Percentiles rank a stretch among this genome's conserved stretches.
Conservation (phyloP, 2,329 filamentous ascomycete species). For the Cladosporium velox region DNA sequence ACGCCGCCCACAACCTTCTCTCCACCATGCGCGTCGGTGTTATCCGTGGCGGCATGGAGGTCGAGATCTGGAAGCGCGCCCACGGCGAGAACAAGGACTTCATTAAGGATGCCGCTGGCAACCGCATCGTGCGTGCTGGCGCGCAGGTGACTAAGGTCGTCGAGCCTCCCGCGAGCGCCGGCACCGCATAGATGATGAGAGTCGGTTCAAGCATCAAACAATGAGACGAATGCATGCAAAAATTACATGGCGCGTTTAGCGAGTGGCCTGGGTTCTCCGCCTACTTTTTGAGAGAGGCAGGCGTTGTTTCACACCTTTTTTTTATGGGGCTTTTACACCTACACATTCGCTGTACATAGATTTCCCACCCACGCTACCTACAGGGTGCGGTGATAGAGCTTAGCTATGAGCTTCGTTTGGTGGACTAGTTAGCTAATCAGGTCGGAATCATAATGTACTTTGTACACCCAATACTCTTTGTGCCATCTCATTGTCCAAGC, state of each 20-base stretch:
- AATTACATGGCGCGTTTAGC: conserved; percentile 20
- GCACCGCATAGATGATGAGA: conserved; percentile 64
- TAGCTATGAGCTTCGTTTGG: not conserved
- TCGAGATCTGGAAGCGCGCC: conserved; percentile 89
- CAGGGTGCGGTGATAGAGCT: conserved; percentile 4
- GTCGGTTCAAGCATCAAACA: not conserved
- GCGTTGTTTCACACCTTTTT: conserved; percentile 1
- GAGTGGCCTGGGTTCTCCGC: conserved; percentile 1
- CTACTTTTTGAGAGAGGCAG: not conserved
- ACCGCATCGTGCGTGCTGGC: conserved; percentile 82
- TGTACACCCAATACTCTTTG: conserved; percentile 6
- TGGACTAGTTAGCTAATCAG: conserved; percentile 3
- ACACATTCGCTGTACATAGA: conserved; percentile 18
- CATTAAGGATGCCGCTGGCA: conserved; percentile 76
- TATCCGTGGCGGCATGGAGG: conserved; percentile 81
- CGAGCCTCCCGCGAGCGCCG: conserved; percentile 77
- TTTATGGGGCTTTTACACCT: not conserved
- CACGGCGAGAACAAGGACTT: conserved; percentile 83
- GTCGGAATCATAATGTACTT: conserved; percentile 18
- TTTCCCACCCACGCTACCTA: not conserved
- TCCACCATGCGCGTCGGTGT: conserved; percentile 88
- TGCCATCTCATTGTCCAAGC: too few species aligned
- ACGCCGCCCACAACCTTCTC: conserved; percentile 84
- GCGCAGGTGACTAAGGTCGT: conserved; percentile 81
- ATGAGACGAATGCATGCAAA: conserved; percentile 15